Evolutionary conservation across 805 yeast species (phyloP), one percentile per base, ranked within the genome.

Genomic region (Candida ascalaphidarum): DNA sequence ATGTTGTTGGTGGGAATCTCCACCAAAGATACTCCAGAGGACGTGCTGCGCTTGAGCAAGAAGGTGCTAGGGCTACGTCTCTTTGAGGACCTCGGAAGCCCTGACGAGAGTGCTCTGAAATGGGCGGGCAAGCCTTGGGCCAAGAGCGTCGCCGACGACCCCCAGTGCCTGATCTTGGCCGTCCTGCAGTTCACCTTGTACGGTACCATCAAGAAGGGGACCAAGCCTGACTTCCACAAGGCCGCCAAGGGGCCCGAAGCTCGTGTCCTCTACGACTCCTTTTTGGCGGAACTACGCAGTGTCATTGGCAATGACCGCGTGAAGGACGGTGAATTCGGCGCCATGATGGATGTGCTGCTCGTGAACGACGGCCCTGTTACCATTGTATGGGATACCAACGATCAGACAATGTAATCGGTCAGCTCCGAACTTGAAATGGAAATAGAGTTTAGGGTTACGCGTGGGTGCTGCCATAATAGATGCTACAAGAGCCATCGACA

Each of bases 361-460:
- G 74, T 79, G 10, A 92, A 92, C 46, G 96, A 89, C 44, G 97
- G 97, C 1, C 97, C 97, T 0, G 85, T 83, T 1, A 89, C 97
- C 0, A 79, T 89, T 18, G 70, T 78, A 13, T 70, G 81, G 59
- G 96, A 88, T 48, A 80, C 89, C 1, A 68, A 55, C 27, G 72
- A 71, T n/a, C n/a, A n/a, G n/a, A n/a, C n/a, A n/a, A n/a, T n/a
- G n/a, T n/a, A n/a, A n/a, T n/a, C n/a, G n/a, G n/a, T n/a, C n/a
- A n/a, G n/a, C n/a, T n/a, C n/a, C n/a, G n/a, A n/a, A n/a, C n/a
- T n/a, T n/a, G n/a, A n/a, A n/a, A n/a, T n/a, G n/a, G n/a, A n/a
- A n/a, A n/a, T n/a, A n/a, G n/a, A n/a, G n/a, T n/a, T n/a, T n/a
- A n/a, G n/a, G n/a, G n/a, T n/a, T n/a, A n/a, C n/a, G n/a, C n/a